phyloP scores from a whole-genome alignment of 805 yeast species.

The Candida ortonii region DNA sequence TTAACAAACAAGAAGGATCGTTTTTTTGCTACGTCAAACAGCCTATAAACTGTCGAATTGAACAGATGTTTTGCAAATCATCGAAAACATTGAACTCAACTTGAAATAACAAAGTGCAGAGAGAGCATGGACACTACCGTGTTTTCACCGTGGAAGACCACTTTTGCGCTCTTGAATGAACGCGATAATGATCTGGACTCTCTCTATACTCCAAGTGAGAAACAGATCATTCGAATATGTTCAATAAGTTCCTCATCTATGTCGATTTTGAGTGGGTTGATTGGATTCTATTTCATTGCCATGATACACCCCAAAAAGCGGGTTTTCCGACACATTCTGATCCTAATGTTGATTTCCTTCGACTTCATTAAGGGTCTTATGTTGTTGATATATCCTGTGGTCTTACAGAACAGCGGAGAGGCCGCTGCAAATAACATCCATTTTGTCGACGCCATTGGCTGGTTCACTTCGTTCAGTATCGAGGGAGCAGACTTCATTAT shows the following conservation, averaged over 20 bases:
- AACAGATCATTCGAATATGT: conserved; percentile 34
- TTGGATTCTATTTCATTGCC: conserved; percentile 56
- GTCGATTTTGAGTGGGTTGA: conserved; percentile 53
- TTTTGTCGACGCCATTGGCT: conserved; percentile 69
- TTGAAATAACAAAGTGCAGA: too few relatives aligned
- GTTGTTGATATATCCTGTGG: conserved; percentile 61
- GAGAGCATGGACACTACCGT: too few relatives aligned
- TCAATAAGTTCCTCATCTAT: conserved; percentile 48
- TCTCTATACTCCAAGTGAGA: conserved; percentile 9
- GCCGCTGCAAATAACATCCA: conserved; percentile 15
- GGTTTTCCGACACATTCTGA: conserved; percentile 68
- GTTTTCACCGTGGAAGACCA: too few relatives aligned
- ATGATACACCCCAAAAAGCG: conserved; percentile 63
- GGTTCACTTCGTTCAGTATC: conserved; percentile 73
- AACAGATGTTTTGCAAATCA: too few relatives aligned
- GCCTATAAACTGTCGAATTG: too few relatives aligned
- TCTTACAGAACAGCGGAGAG: conserved; percentile 11
- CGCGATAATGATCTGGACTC: conserved; percentile 4
- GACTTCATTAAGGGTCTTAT: conserved; percentile 74
- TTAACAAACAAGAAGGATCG: too few relatives aligned
- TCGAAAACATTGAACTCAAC: too few relatives aligned
- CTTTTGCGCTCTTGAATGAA: conserved; percentile 1
- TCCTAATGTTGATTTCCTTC: conserved; percentile 62
- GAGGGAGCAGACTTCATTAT: conserved; percentile 89
- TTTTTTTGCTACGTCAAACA: too few relatives aligned